Base-by-base conservation (phyloP, 2,329 filamentous ascomycete species). In the Paracoccidioides lutzii region DNA sequence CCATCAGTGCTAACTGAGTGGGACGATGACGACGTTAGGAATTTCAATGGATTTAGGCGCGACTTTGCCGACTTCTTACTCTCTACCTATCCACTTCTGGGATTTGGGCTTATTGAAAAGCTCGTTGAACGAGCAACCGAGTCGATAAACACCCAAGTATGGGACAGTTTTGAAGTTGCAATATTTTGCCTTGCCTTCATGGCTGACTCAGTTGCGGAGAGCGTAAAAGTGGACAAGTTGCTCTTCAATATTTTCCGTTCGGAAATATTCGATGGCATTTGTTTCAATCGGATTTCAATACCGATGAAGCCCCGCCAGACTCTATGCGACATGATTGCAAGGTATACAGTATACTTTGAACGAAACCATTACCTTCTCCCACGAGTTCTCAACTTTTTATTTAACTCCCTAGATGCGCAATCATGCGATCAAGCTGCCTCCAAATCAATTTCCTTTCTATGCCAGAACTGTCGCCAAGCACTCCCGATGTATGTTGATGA, bases 21-120 rank as follows among this genome's bases (percentile, higher is more conserved):
- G 73, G 66, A 67, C 48, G 67, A 70, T 37, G 73, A 75, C 52
- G 73, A 76, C 33, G 63, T 71, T 35, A 66, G 64, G 54, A 69
- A 72, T 55, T 76, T 75, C 55, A 66, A 66, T 49, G 64, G 67
- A 15, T 75, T 75, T 56, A 71, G 74, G 15, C 69, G 70, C 33
- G 72, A 75, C 46, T 72, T 70, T n/a, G 69, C 69, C 51, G 74
- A 76, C 58, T 75, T 74, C 53, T 64, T 75, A 9, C 66, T 74
- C 12, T 69, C 72, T 5, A 67, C 69, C 1, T 75, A 74, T 59
- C 69, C 71, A 0, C 67, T 75, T 30, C 59, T 76, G 9, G 74
- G 74, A 0, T 65, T 71, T 30, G 69, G 70, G 4, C 58, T 76
- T 37, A 66, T 75, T 28, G 66, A 69, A 41, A 67, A 73, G 4